phyloP scores from a whole-genome alignment of 2,329 filamentous ascomycete genomes.

The Fusarium compactum region DNA sequence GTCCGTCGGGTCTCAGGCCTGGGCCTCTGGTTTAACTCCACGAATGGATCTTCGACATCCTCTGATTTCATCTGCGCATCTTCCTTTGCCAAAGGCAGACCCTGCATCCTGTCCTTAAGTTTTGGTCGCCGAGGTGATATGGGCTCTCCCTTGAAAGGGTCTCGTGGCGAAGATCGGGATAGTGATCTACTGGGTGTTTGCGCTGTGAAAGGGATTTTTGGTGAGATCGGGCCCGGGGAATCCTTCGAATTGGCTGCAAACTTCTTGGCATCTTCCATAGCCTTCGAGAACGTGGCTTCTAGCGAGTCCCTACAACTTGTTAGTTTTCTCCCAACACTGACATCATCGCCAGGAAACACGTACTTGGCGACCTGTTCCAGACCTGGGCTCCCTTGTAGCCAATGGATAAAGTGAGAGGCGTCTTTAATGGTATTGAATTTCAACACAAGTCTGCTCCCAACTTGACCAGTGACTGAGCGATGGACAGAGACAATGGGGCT shows the following conservation, averaged over 20 bases:
- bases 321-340: slow-evolving; percentile 1
- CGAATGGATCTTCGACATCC: neutral
- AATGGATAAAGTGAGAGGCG: slow-evolving; percentile 28
- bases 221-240: neutral
- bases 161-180: neutral
- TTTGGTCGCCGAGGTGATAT: slow-evolving; percentile 27
- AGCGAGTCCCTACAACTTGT: slow-evolving; percentile 28
- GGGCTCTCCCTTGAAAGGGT: slow-evolving; percentile 24
- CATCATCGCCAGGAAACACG: slow-evolving; percentile 10
- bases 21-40: slow-evolving; percentile 20
- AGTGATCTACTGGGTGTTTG: neutral
- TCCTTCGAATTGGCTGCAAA: neutral
- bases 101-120: slow-evolving; percentile 47
- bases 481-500: slow-evolving; percentile 39
- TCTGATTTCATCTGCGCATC: neutral
- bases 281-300: slow-evolving; percentile 14
- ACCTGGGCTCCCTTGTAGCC: slow-evolving; percentile 18
- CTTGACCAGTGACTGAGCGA: slow-evolving; percentile 32
- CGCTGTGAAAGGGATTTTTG: neutral
- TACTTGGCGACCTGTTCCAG: slow-evolving; percentile 15
- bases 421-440: slow-evolving; percentile 31
- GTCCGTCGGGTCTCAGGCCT: slow-evolving; percentile 44
- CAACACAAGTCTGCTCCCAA: slow-evolving; percentile 33
- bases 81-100: neutral
- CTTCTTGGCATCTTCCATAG: slow-evolving; percentile 2